Evolutionary conservation across 768 basidiomycete species (phyloP).

Genomic region (Termitomyces sp.): DNA sequence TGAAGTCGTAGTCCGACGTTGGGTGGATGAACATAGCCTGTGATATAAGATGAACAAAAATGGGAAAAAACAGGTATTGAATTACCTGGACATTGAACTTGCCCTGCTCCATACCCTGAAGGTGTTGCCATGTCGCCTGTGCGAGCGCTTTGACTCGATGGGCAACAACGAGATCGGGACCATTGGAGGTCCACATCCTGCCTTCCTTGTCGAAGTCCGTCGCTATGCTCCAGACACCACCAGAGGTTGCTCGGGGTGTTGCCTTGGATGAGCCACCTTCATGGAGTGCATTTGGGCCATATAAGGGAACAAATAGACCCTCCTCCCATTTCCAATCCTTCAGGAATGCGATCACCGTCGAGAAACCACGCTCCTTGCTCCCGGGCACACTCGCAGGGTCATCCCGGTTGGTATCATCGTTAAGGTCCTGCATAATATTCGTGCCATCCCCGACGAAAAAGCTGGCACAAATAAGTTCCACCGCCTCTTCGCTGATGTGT

Average conservation of each 20-base stretch:
- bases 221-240: conserved; percentile 68
- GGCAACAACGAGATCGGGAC: conserved; percentile 69
- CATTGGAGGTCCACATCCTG: conserved; percentile 64
- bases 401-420: conserved; percentile 21
- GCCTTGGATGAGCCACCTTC: conserved; percentile 16
- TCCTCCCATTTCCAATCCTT: conserved; percentile 82
- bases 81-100: conserved; percentile 55
- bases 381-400: conserved; percentile 48
- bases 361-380: conserved; percentile 79
- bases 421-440: conserved; percentile 23
- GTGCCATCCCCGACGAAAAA: conserved; percentile 60
- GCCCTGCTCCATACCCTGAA: conserved; percentile 48
- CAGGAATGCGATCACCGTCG: conserved; percentile 64
- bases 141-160: conserved; percentile 70
- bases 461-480: conserved; percentile 80
- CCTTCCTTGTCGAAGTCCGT: conserved; percentile 78
- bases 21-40: conserved; percentile 87
- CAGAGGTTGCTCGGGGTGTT: conserved; percentile 16
- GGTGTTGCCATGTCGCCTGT: conserved; percentile 58
- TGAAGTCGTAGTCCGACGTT: conserved; percentile 76
- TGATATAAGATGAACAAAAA: background rate
- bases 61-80: background rate
- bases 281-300: conserved; percentile 31
- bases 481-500: conserved; percentile 70
- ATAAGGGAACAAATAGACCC: conserved; percentile 71